These are phyloP conservation scores for Salix koriyanagi DNA, from an alignment of 345 rosid species.

Conservation along the genomic window DNA sequence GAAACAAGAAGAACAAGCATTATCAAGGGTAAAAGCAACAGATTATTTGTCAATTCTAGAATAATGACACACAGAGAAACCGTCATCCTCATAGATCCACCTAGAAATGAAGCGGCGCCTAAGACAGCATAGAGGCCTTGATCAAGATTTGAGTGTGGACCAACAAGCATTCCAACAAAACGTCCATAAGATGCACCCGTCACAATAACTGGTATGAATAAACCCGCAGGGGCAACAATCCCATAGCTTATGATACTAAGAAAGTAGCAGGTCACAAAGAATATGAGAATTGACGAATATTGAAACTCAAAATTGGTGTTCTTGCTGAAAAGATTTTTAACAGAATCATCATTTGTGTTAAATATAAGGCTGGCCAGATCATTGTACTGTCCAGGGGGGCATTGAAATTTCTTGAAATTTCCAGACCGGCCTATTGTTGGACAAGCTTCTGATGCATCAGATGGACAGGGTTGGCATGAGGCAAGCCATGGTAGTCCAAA, in stretches of 20 bases:
- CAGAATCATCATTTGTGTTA: conserved; percentile 89
- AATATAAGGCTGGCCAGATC: conserved; percentile 95
- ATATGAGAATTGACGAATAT: conserved; percentile 50
- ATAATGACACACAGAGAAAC: conserved; percentile 84
- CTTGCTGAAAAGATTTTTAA: conserved; percentile 89
- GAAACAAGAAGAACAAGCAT: conserved; percentile 91
- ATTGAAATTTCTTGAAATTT: conserved; percentile 86
- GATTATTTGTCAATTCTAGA: conserved; percentile 83
- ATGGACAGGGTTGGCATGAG: conserved; percentile 73
- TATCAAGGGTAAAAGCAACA: conserved; percentile 78
- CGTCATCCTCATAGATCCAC: conserved; percentile 95
- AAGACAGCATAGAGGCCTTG: conserved; percentile 87
- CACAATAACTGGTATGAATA: conserved; percentile 83
- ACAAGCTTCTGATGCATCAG: conserved; percentile 64
- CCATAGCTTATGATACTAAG: conserved; percentile 82
- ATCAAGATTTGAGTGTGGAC: conserved; percentile 53
- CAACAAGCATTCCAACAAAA: conserved; percentile 67
- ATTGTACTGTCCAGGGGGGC: conserved; percentile 71
- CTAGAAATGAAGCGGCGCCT: conserved; percentile 88
- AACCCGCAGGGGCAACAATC: conserved; percentile 81
- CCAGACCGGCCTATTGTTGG: conserved; percentile 93
- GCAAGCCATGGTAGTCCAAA: conserved; percentile 91
- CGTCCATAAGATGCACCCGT: conserved; percentile 92
- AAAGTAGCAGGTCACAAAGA: conserved; percentile 68
- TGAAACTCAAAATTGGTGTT: conserved; percentile 75